Base-by-base conservation (phyloP, 768 basidiomycete species). In the Phylloporus rhodoxanthus region DNA sequence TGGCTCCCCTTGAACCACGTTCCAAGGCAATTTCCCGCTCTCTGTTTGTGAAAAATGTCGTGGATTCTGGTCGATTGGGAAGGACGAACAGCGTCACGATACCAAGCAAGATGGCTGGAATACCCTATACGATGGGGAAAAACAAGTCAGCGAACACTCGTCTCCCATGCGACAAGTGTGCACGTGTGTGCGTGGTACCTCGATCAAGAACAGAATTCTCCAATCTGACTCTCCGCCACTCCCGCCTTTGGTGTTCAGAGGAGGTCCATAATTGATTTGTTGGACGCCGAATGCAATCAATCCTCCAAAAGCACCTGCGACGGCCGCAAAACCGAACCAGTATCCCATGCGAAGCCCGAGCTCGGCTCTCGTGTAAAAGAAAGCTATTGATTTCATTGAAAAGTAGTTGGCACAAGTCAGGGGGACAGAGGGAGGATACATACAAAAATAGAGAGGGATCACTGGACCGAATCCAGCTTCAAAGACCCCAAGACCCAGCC, bases 231-330 rank as follows among this genome's bases (percentile, higher is more conserved):
- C 41, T n/a, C 60, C 65, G 1, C 67, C 62, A 47, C 53, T 48
- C n/a, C 54, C 63, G 7, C 62, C 60, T 8, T 29, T 14, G 6
- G 63, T 64, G n/a, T 7, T 51, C 30, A 65, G n/a, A 0, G 51
- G 52, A 0, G 60, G 55, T 15, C 65, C 65, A 38, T 41, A 67
- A 15, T 85, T 80, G 82, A 50, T 79, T 59, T 87, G 77, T 55
- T 87, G 84, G 9, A 91, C 72, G 1, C 87, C 89, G 54, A 85
- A 91, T 3, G 89, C 87, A 36, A 91, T 78, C 39, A 90, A 68
- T n/a, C 89, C 88, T 13, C 87, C 87, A 52, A 91, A 91, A 5
- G 89, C 89, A 20, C 88, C 88, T 4, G 89, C 85, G 4, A 88
- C 79, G 3, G 88, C 87, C 5, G 88, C 87, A 60, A 89, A 91